A percentile compares a stretch with the other conserved stretches of the same genome.
phyloP scores from a whole-genome alignment of 2,329 filamentous ascomycete genomes.

The Elsinoe australis region DNA sequence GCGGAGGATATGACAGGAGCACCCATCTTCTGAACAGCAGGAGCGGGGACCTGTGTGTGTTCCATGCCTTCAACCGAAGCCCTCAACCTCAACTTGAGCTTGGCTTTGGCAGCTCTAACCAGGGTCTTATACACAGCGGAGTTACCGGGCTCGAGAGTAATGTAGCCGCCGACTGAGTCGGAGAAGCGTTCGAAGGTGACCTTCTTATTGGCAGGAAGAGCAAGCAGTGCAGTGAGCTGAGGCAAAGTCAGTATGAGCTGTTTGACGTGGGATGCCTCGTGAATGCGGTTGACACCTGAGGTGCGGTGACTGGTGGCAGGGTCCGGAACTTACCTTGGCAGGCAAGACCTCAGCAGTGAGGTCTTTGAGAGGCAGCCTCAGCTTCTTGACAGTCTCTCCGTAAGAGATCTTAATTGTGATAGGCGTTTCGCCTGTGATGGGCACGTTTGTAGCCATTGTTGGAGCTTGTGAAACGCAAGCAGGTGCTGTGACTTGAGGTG shows the following conservation, averaged over 20 bases:
- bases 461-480: conserved; percentile 8
- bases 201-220: conserved; percentile 54
- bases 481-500: not conserved
- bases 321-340: conserved; percentile 61
- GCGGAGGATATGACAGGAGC: conserved; percentile 22
- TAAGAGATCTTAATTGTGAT: conserved; percentile 82
- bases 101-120: conserved; percentile 92
- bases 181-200: conserved; percentile 86
- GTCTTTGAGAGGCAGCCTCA: conserved; percentile 84
- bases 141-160: conserved; percentile 71
- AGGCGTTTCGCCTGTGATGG: conserved; percentile 57
- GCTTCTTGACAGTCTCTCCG: conserved; percentile 67
- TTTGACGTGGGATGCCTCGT: conserved; percentile 23
- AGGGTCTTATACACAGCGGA: conserved; percentile 89
- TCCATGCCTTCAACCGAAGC: conserved; percentile 27
- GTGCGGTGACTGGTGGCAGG: conserved; percentile 5
- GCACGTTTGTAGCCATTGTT: conserved; percentile 35
- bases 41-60: not conserved
- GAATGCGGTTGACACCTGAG: conserved; percentile 19
- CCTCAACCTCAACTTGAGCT: conserved; percentile 87
- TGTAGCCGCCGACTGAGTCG: conserved; percentile 76
- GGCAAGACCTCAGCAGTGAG: conserved; percentile 67
- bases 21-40: conserved; percentile 20
- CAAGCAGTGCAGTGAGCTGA: conserved; percentile 63
- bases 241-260: conserved; percentile 12